Conservation (phyloP, 208 protist species). For the Leishmania braziliensis region DNA sequence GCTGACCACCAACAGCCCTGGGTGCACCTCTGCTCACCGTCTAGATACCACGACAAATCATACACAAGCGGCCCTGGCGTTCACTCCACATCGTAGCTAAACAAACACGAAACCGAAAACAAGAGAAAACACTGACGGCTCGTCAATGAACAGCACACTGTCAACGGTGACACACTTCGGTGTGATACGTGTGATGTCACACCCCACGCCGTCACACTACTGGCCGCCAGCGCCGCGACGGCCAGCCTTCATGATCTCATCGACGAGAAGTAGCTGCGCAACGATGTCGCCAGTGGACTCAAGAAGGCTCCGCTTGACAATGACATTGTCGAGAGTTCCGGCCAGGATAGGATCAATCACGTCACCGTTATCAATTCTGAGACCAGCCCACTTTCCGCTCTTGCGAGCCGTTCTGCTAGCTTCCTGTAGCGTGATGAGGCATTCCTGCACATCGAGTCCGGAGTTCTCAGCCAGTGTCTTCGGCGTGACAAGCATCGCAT, state of each 20-base stretch:
- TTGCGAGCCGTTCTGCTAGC: slow-evolving; percentile 66
- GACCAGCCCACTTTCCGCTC: slow-evolving; percentile 87
- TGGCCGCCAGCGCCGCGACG: slow-evolving; percentile 80
- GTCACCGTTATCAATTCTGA: slow-evolving; percentile 98
- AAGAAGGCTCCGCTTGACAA: slow-evolving; percentile 98
- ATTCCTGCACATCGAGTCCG: slow-evolving; percentile 98
- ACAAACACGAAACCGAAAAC: slow-evolving; percentile 1
- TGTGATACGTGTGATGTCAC: not conserved
- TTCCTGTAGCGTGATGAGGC: slow-evolving; percentile 96
- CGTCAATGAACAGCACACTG: not conserved
- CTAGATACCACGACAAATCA: not conserved
- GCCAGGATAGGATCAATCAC: slow-evolving; percentile 92
- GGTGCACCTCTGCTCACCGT: not conserved
- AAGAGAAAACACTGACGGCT: not conserved
- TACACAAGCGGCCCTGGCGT: not conserved
- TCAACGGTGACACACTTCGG: not conserved
- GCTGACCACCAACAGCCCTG: not conserved
- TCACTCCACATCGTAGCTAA: not conserved
- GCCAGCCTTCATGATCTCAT: slow-evolving; percentile 99
- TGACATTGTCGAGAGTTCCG: slow-evolving; percentile 99
- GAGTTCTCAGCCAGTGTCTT: slow-evolving; percentile 99
- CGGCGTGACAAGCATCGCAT: slow-evolving; percentile 98
- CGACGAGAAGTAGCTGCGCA: slow-evolving; percentile 98
- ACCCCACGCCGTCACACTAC: slow-evolving; percentile 15
- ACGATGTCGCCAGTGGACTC: slow-evolving; percentile 97